Base-by-base conservation (phyloP, 306 rosid genomes). In the Cucumis cinereus region DNA sequence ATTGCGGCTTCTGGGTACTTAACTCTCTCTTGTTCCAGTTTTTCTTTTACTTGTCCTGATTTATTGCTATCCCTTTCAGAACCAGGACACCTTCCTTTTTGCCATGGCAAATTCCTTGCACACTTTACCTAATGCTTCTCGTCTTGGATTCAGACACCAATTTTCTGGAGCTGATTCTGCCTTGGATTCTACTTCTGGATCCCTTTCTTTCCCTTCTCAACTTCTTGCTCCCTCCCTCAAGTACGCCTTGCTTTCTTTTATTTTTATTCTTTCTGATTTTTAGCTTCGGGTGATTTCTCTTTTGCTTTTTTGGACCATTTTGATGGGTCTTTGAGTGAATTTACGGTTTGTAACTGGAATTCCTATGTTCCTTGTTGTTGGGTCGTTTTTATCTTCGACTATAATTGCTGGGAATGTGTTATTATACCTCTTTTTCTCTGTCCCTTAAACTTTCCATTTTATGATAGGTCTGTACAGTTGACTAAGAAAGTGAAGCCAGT, bases 51-150 rank as follows among this genome's bases (percentile, higher is more conserved):
- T 30, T 30, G 5, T 61, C 22, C 13, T 61, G 23, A 30, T 61
- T 16, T 61, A 2, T 61, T 61, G 22, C n/a, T 36, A 26, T 22
- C n/a, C 35, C 16, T 38, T 38, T 7, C 54, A 4, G 56, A 75
- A 75, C 16, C 54, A 3, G 41, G 45, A 24, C 14, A 8, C 61
- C 26, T 67, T 43, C 35, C 22, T 30, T 54, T 12, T 73, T n/a
- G 68, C 68, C 6, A 88, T 83, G 90, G 88, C 90, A 24, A 76
- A 59, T 64, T 77, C 89, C 23, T 38, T 86, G 1, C 83, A 80
- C n/a, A 78, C 20, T 67, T 33, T 71, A 23, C 72, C 85, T 50
- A 20, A 56, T 77, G 3, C 54, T 35, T 38, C 78, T 63, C 63
- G 63, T 22, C 66, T 77, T 66, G 13, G 62, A 72, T 56, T 72